A percentile compares a stretch with the other conserved stretches of the same genome.
phyloP scores from a whole-genome alignment of 1,284 basidiomycete species.

The Blastosporella zonata region DNA sequence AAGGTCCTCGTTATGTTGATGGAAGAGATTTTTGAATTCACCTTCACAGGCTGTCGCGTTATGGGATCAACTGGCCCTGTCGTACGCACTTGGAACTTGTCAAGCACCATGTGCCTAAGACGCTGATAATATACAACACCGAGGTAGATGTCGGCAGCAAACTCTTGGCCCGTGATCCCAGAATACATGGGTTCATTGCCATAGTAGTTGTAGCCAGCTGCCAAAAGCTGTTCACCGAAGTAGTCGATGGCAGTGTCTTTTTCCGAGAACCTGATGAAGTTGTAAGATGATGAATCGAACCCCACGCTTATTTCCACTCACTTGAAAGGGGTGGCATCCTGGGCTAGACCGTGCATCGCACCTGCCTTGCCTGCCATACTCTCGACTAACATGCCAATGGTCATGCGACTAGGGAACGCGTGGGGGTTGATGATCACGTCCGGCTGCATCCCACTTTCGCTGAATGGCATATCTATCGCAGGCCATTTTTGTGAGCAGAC shows the following conservation, averaged over 20 bases:
- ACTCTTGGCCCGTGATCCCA: constrained; percentile 97
- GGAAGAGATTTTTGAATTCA: constrained; percentile 31
- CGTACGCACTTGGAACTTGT: constrained; percentile 99
- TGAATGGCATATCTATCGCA: constrained; percentile 97
- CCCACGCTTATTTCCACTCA: constrained; percentile 35
- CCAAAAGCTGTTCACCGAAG: constrained; percentile 93
- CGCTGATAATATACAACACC: constrained; percentile 99
- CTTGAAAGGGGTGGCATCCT: constrained; percentile 98
- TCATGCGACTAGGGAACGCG: constrained; percentile 99
- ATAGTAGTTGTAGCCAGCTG: constrained; percentile 97
- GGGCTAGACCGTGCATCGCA: constrained; percentile 96
- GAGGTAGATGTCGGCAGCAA: constrained; percentile 97
- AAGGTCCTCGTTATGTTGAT: background rate
- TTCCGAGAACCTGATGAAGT: constrained; percentile 78
- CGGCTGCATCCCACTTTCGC: constrained; percentile 97
- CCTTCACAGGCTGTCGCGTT: constrained; percentile 97
- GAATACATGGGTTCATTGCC: constrained; percentile 99
- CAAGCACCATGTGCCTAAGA: constrained; percentile 98
- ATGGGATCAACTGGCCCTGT: constrained; percentile 96
- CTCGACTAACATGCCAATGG: constrained; percentile 99
- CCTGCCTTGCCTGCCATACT: constrained; percentile 98
- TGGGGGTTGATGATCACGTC: constrained; percentile 99
- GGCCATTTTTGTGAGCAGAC: constrained; percentile 99
- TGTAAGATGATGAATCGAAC: constrained; percentile 19
- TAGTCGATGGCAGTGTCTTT: constrained; percentile 95